These are phyloP conservation scores for Tuctoria greenei DNA, from an alignment of 176 grass and related monocot genomes.

Conservation along the genomic window DNA sequence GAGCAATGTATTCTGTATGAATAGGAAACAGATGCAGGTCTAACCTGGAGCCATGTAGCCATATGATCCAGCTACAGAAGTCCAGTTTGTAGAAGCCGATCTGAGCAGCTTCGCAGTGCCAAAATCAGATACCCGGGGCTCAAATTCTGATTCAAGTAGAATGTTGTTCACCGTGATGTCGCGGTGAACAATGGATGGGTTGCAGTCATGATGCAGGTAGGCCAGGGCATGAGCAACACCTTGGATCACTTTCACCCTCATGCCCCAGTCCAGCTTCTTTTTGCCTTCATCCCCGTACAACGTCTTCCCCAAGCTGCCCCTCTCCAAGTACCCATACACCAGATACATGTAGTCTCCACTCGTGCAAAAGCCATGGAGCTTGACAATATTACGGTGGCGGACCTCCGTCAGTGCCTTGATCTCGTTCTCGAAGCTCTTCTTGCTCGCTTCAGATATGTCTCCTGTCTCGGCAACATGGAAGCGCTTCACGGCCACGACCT, in stretches of 20 bases:
- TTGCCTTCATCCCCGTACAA: conserved; percentile 65
- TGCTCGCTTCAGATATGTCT: conserved; percentile 53
- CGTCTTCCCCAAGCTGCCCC: conserved; percentile 74
- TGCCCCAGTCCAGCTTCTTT: conserved; percentile 63
- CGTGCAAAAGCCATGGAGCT: conserved; percentile 83
- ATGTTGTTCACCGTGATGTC: conserved; percentile 80
- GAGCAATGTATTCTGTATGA: neutral
- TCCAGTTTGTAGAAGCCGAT: conserved; percentile 67
- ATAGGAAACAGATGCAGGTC: conserved; percentile 1
- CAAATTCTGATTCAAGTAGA: conserved; percentile 64
- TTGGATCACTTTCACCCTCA: conserved; percentile 68
- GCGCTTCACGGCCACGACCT: conserved; percentile 81
- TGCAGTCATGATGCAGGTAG: conserved; percentile 82
- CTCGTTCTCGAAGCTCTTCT: conserved; percentile 86
- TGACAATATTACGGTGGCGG: conserved; percentile 85
- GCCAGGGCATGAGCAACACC: conserved; percentile 77
- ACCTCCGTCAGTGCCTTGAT: conserved; percentile 69
- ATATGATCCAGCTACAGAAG: conserved; percentile 76
- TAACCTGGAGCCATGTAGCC: conserved; percentile 95
- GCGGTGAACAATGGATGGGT: conserved; percentile 59
- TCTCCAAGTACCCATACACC: conserved; percentile 81
- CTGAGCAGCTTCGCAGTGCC: conserved; percentile 66
- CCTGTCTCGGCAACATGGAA: conserved; percentile 51
- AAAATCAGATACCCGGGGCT: conserved; percentile 80
- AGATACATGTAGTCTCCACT: conserved; percentile 72